These are phyloP conservation scores for Phialocephala sp. DNA, from an alignment of 2,329 filamentous ascomycete genomes.

Conservation along the genomic window DNA sequence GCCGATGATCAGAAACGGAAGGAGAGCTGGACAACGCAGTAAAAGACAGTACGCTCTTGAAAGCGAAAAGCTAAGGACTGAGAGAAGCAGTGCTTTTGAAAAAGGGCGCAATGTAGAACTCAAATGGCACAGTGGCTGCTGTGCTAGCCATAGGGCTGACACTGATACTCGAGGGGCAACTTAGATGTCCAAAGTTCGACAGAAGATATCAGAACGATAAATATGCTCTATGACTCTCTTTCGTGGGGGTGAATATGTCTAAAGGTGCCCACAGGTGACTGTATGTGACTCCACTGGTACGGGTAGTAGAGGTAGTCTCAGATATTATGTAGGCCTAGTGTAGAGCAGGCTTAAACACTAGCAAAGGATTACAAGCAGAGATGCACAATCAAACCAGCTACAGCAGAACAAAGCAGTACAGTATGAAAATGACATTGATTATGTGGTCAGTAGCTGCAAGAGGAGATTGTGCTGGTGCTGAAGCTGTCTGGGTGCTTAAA, in stretches of 20 bases:
- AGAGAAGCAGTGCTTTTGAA: background rate
- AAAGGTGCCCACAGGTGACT: background rate
- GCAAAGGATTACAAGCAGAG: background rate
- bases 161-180: background rate
- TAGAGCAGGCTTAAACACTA: background rate
- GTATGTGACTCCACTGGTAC: background rate
- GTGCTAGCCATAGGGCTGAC: background rate
- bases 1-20: background rate
- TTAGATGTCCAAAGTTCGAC: background rate
- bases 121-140: background rate
- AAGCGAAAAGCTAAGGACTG: background rate
- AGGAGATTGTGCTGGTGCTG: background rate
- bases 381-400: background rate
- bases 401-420: background rate
- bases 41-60: background rate
- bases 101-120: background rate
- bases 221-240: background rate
- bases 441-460: background rate
- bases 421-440: background rate
- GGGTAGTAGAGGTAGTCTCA: background rate
- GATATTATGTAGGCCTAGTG: background rate
- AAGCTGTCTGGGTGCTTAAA: background rate
- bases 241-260: background rate
- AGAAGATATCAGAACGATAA: background rate
- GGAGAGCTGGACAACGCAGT: background rate